These are phyloP conservation scores for Triticum urartu DNA, from an alignment of 176 grass and related monocot species.

Conservation along the genomic window DNA sequence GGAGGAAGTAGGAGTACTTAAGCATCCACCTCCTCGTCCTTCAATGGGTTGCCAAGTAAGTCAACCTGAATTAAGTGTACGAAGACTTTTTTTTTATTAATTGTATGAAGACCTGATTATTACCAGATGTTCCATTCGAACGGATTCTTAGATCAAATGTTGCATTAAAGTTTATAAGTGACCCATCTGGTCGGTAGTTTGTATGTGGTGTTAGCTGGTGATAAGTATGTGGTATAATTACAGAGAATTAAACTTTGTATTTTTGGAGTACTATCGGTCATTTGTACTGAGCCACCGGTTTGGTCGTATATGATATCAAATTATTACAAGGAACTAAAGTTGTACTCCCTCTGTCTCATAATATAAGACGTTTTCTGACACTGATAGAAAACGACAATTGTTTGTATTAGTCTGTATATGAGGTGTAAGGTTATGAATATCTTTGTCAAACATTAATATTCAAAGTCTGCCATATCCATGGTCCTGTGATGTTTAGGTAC, in stretches of 20 bases:
- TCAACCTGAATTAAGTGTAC: background rate
- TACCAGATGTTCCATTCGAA: background rate
- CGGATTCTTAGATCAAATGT: background rate
- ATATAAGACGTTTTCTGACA: no score
- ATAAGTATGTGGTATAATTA: background rate
- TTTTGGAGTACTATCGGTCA: background rate
- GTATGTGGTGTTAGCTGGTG: background rate
- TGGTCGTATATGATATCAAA: no score
- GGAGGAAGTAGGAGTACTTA: background rate
- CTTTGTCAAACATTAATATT: background rate
- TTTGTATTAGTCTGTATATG: no score
- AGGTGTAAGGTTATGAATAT: background rate
- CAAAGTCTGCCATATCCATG: background rate
- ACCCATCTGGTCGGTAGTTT: background rate
- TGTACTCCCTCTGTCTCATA: no score
- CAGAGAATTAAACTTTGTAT: background rate
- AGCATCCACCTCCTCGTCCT: conserved; percentile 27
- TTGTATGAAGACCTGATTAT: background rate
- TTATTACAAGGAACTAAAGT: no score
- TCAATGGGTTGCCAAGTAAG: conserved; percentile 43
- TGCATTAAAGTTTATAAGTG: background rate
- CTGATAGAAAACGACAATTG: no score
- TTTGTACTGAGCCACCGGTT: background rate
- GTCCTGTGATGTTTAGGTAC: background rate
- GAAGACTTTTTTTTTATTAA: no score